Conservation (phyloP, 2,329 filamentous ascomycete species). For the Arthrobotrys sphaeroides region DNA sequence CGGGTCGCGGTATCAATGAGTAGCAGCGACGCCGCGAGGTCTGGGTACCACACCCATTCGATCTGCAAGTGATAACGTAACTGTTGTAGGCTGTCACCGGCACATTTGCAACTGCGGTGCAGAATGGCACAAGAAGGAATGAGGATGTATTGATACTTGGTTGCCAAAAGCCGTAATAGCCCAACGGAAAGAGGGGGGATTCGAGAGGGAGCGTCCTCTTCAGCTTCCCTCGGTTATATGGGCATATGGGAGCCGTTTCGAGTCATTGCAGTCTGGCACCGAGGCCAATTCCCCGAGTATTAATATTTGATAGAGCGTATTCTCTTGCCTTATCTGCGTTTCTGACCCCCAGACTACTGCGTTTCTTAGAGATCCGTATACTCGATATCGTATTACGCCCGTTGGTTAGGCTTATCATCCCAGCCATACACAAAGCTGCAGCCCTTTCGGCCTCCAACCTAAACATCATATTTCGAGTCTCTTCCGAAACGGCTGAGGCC, state of each 20-base stretch:
- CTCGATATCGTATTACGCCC: slow-evolving; percentile 6
- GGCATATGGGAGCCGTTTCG: not conserved
- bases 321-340: not conserved
- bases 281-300: not conserved
- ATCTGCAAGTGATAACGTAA: slow-evolving; percentile 51
- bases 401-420: slow-evolving; percentile 6
- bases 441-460: slow-evolving; percentile 36
- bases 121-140: slow-evolving; percentile 6
- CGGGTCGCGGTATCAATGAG: slow-evolving; percentile 21
- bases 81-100: slow-evolving; percentile 6
- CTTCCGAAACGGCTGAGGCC: slow-evolving; percentile 45
- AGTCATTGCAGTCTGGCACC: not conserved
- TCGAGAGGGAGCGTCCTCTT: not conserved
- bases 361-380: not conserved
- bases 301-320: not conserved
- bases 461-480: slow-evolving; percentile 30
- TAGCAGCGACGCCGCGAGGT: not conserved
- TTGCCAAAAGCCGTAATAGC: slow-evolving; percentile 12
- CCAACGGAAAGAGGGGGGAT: slow-evolving; percentile 13
- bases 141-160: slow-evolving; percentile 17
- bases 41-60: slow-evolving; percentile 35
- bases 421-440: not conserved
- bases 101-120: slow-evolving; percentile 8
- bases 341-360: not conserved
- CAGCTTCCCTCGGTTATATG: slow-evolving; percentile 34